A percentile compares a stretch with the other conserved stretches of the same genome.
Evolutionary conservation across 768 basidiomycete genomes (phyloP).

Genomic region (Suillus alpinus): DNA sequence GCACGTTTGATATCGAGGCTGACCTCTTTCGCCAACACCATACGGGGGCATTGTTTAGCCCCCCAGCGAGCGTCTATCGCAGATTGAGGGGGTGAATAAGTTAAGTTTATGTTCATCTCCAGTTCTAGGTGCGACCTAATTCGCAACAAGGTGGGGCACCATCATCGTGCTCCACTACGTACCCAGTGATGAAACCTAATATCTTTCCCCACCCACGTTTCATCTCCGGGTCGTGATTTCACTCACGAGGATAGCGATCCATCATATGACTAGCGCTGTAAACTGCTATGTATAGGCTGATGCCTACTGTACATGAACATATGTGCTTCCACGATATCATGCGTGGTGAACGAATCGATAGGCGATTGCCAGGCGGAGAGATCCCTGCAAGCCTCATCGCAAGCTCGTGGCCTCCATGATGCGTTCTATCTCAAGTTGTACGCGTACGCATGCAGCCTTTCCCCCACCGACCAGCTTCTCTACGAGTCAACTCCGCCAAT

Average conservation of each 20-base stretch:
- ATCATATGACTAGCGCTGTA: background rate
- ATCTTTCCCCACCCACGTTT: background rate
- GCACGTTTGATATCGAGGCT: background rate
- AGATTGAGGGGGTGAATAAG: background rate
- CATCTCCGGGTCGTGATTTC: background rate
- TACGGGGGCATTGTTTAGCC: background rate
- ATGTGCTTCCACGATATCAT: background rate
- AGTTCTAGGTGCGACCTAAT: background rate
- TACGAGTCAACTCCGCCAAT: constrained; percentile 35
- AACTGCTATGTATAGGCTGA: background rate
- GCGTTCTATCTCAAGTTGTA: constrained; percentile 63
- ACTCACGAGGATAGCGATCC: background rate
- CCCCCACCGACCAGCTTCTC: constrained; percentile 55
- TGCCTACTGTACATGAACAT: constrained; percentile 3
- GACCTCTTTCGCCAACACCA: background rate
- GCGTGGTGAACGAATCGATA: background rate
- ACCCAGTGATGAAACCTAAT: background rate
- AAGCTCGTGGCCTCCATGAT: constrained; percentile 39
- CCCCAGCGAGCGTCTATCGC: background rate
- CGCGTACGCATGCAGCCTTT: constrained; percentile 55
- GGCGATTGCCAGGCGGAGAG: background rate
- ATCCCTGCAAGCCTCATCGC: constrained; percentile 4
- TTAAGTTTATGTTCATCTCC: background rate
- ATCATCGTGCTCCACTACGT: background rate
- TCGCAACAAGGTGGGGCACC: background rate